Percentiles rank a stretch among this genome's conserved stretches.
Evolutionary conservation across 441 rosid genomes (phyloP).

Genomic region (Euphorbia schlechtendalii): DNA sequence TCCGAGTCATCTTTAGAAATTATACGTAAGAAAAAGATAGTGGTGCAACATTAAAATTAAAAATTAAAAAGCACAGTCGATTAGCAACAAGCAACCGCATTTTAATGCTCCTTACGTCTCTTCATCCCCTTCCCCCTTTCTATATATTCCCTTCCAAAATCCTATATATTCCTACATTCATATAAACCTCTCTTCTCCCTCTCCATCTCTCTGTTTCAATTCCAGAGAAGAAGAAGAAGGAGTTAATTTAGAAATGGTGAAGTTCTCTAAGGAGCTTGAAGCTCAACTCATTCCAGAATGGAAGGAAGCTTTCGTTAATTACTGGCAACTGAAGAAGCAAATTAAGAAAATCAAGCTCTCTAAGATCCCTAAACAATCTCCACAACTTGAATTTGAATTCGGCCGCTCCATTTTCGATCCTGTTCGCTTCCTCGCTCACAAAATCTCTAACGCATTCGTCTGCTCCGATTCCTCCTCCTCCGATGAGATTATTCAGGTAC

Average conservation of each 20-base stretch:
- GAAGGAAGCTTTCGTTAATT: constrained; percentile 92
- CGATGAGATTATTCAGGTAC: constrained; percentile 49
- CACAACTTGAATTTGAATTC: constrained; percentile 23
- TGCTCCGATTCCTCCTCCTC: constrained; percentile 21
- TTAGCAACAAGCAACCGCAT: constrained; percentile 13
- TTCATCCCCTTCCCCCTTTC: constrained; percentile 10
- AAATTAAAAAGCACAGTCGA: not conserved
- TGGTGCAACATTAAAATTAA: not conserved
- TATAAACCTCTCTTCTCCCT: constrained; percentile 13
- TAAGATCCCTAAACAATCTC: constrained; percentile 34
- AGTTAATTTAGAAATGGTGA: constrained; percentile 52
- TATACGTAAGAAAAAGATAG: too few relatives aligned
- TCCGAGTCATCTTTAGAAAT: too few relatives aligned
- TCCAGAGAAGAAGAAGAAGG: not conserved
- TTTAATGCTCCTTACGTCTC: constrained; percentile 34
- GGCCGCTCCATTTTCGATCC: constrained; percentile 53
- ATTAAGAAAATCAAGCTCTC: constrained; percentile 67
- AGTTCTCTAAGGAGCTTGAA: constrained; percentile 91
- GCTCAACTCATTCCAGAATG: constrained; percentile 97
- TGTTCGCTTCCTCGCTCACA: constrained; percentile 32
- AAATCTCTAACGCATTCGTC: constrained; percentile 24
- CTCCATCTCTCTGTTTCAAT: not conserved
- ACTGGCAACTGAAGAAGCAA: constrained; percentile 83
- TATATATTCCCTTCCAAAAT: not conserved
- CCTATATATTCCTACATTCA: not conserved